Base-by-base conservation (phyloP, 2,329 filamentous ascomycete species). In the Daldinia sp. region DNA sequence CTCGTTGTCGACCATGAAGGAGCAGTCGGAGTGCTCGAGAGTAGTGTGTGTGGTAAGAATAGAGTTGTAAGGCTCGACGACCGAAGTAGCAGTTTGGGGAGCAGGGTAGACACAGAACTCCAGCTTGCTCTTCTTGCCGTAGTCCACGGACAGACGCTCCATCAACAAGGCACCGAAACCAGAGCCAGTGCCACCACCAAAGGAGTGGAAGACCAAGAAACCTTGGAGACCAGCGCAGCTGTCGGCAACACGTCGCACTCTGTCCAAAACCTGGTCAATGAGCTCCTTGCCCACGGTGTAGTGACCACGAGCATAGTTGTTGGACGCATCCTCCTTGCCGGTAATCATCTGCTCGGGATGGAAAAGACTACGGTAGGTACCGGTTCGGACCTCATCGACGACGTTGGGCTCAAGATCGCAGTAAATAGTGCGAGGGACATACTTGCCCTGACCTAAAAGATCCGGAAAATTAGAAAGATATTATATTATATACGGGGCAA, bases 1-100 rank as follows among this genome's bases (percentile, higher is more conserved):
- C 86, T 99, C 95, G 83, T 99, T 99, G 85, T 99, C 95, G 72
- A 99, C 95, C 93, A 98, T 97, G 88, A 99, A 99, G 75, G 92
- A 96, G 87, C 95, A 98, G 87, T 99, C 95, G 68, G 94, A 97
- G 87, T 99, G 94, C 88, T 99, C 95, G 60, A 99, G 90, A 70
- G 95, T 98, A 78, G 94, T 98, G 88, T 99, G 95, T 68, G 95
- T 98, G 74, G 95, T 97, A 72, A 99, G 89, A 78, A 98, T 97
- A 53, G 95, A 97, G 89, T 99, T 99, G 89, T 99, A 99, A 64
- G 95, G 95, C 89, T 99, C 95, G 70, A 99, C 95, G 65, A 99
- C 94, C 43, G 95, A 96, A 75, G 94, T 97, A 73, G 94, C 93
- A 72, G 95, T 95, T 85, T 97, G 94, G 64, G 95, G 95, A 72